phyloP scores from a whole-genome alignment of 1,139 yeast species.

The Magnusiomyces magnusii region DNA sequence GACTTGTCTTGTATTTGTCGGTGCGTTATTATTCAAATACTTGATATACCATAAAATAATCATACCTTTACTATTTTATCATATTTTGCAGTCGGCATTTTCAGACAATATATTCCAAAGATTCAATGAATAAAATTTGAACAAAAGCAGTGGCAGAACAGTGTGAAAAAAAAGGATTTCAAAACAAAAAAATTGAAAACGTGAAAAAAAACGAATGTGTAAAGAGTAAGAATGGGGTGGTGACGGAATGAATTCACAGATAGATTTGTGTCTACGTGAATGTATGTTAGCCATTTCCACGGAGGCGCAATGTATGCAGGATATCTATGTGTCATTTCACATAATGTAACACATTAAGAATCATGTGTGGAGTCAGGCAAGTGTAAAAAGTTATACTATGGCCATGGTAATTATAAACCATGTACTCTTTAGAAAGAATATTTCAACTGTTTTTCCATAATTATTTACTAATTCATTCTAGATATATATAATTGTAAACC shows the following conservation, averaged over 20 bases:
- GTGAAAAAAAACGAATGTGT: neutral
- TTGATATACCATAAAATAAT: neutral
- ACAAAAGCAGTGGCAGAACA: too few relatives aligned
- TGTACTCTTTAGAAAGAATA: too few relatives aligned
- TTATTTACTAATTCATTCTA: too few relatives aligned
- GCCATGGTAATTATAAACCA: too few relatives aligned
- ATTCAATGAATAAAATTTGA: neutral
- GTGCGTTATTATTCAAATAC: neutral
- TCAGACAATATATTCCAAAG: neutral
- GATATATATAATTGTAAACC: too few relatives aligned
- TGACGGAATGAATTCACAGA: neutral
- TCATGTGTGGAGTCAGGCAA: too few relatives aligned
- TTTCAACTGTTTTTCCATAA: too few relatives aligned
- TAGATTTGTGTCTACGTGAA: neutral
- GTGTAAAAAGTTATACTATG: too few relatives aligned
- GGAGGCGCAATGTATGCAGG: neutral
- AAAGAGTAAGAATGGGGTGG: neutral
- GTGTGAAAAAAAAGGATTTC: neutral
- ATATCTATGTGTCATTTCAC: neutral
- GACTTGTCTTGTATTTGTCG: neutral
- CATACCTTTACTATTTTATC: conserved; percentile 53
- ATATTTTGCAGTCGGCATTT: conserved; percentile 21
- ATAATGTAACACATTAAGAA: neutral
- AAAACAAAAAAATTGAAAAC: too few relatives aligned
- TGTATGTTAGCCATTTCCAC: neutral